Conservation (phyloP, 2,329 filamentous ascomycete genomes). For the Talaromyces sp. region DNA sequence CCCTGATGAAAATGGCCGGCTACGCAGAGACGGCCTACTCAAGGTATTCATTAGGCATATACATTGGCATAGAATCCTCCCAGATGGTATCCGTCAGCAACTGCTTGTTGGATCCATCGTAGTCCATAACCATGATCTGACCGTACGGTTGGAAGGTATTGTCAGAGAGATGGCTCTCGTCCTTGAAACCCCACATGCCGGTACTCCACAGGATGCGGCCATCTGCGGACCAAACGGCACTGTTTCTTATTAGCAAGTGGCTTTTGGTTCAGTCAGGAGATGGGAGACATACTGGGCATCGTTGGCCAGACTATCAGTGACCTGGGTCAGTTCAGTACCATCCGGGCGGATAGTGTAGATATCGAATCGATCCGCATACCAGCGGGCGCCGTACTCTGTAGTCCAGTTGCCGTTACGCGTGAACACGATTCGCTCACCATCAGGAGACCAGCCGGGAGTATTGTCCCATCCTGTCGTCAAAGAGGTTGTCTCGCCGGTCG, state of each 20-base stretch:
- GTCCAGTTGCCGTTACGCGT: neutral
- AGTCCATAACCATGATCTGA: constrained; percentile 31
- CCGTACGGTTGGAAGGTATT: neutral
- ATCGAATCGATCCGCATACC: neutral
- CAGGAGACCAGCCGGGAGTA: neutral
- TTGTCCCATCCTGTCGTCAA: neutral
- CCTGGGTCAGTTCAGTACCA: neutral
- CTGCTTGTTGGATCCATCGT: constrained; percentile 36
- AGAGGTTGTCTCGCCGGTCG: neutral
- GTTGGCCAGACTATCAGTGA: neutral
- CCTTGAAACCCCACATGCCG: constrained; percentile 45
- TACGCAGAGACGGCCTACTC: neutral
- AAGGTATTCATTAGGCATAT: constrained; percentile 20
- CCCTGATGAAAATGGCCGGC: too few species aligned
- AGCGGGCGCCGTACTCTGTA: neutral
- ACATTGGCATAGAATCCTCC: constrained; percentile 34
- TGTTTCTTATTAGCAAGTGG: neutral
- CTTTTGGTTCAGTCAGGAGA: neutral
- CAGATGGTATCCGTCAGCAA: constrained; percentile 30
- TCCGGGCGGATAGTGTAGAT: neutral
- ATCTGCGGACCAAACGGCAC: constrained; percentile 43
- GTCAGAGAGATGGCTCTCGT: constrained; percentile 42
- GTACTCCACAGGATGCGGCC: constrained; percentile 42
- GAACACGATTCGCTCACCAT: neutral
- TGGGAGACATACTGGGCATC: neutral